Base-by-base conservation (phyloP, 2,329 filamentous ascomycete genomes). In the Paracorniculantispora psalliotae region DNA sequence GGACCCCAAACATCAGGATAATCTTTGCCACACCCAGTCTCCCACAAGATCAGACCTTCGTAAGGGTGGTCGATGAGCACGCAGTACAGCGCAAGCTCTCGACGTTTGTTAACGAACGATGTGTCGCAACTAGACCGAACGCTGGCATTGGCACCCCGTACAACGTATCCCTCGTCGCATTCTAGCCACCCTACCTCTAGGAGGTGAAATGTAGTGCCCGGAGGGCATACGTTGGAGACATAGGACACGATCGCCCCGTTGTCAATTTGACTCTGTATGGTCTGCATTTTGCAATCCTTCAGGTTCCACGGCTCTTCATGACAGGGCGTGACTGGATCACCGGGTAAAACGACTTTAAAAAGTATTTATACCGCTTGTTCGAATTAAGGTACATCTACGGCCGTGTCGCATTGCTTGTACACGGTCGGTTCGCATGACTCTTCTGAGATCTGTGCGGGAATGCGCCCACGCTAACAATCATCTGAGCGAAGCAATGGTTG, bases 1-100 rank as follows among this genome's bases (percentile, higher is more conserved):
- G 62, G 62, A 4, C 62, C 62, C 63, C 62, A 65, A 12, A 63
- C 57, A 5, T 60, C 35, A 13, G 63, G 63, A 46, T 64, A 63
- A 44, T 64, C 61, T 21, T 61, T 61, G 25, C 63, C 62, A 25
- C 47, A 57, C 1, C 63, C 63, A 1, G 62, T 63, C 26, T 64
- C 63, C 59, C 59, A 64, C 2, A 64, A 57, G 13, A 64, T 62
- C 12, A 64, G 46, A 6, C 63, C 63, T 15, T 64, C 63, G 49
- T 62, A 44, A 2, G 63, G 63, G 25, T 65, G 63, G 17, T 63
- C 59, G 37, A 65, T 56, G n/a, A 49, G 51, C 35, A 47, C 43
- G n/a, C 41, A 46, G 23, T 46, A 46, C 41, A 46, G n/a, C 19
- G n/a, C 28, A 15, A 53, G 50, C 9, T 25, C n/a, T 17, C 50